Conservation (phyloP, 2,329 filamentous ascomycete species). For the Pseudopyricularia javanii region DNA sequence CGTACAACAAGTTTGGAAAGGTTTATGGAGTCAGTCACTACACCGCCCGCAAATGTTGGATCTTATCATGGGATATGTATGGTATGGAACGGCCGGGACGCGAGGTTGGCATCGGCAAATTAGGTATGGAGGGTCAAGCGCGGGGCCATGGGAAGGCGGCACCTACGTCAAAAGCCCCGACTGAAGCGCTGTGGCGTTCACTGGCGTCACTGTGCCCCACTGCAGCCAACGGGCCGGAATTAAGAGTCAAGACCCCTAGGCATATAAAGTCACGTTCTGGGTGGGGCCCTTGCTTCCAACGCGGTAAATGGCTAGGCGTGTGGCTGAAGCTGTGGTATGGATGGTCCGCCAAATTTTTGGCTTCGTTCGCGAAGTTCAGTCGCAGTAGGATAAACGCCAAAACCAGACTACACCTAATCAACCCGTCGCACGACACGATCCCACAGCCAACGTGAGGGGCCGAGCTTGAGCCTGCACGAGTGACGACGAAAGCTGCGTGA, state of each 20-base stretch:
- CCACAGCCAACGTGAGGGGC: background rate
- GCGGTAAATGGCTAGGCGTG: background rate
- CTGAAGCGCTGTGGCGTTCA: background rate
- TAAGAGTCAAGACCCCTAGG: background rate
- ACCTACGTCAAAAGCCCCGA: background rate
- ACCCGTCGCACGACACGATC: background rate
- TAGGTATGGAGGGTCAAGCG: background rate
- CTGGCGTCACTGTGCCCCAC: background rate
- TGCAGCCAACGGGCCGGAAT: background rate
- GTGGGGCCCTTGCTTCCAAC: background rate
- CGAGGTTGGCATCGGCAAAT: background rate
- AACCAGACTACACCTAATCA: background rate
- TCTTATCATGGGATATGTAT: background rate
- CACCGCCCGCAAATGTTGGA: background rate
- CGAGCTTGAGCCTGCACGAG: background rate
- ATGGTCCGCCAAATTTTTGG: background rate
- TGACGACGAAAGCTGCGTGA: background rate
- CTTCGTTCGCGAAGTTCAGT: background rate
- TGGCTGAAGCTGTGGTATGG: background rate
- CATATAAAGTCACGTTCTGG: background rate
- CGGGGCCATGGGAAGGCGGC: background rate
- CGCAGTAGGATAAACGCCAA: background rate
- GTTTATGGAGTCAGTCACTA: background rate
- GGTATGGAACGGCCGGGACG: background rate
- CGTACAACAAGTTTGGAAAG: background rate